Evolutionary conservation across 2,329 filamentous ascomycete species (phyloP), one percentile per base, ranked within the genome.

Genomic region (Cladosporium sp.): DNA sequence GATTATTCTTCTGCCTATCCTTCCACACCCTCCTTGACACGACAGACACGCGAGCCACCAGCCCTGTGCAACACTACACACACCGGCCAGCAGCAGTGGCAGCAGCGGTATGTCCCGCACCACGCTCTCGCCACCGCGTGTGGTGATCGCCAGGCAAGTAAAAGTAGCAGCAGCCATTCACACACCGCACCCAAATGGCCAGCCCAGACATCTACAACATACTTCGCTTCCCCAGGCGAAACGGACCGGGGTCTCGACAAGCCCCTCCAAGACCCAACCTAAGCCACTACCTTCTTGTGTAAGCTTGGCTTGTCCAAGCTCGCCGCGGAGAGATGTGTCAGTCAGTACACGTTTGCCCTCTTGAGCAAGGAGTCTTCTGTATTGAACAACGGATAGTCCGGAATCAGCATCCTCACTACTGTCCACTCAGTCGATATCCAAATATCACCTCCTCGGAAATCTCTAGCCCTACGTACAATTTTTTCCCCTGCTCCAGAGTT

Each of bases 171-270:
- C n/a, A 16, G 13, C 20, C 39, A 25, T 16, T 16, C 3, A 32
- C 13, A 32, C 19, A 20, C 35, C 36, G 22, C 22, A 27, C 22
- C 22, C 22, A 27, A 4, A 27, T 27, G 20, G 18, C 16, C 40
- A 16, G 43, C 43, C 33, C 36, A 46, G 43, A 38, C 35, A 16
- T 22, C 22, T 12, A 30, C 32, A 40, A 15, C 12, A 33, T 20
- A 16, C 45, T 40, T 48, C 45, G 45, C 45, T 48, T 48, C 45
- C 45, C 45, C 45, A 48, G 45, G 45, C 45, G 45, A 48, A 48
- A 48, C 45, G 45, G 45, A 48, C 45, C 45, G 45, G 45, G 45
- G 43, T 47, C 45, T 48, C 35, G 45, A 32, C 25, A 47, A 48
- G 45, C 41, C 41, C 41, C 12, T 22, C 41, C 45, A 48, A 48